Base-by-base conservation (phyloP, 441 rosid species). In the Pelargonium fulgidum region DNA sequence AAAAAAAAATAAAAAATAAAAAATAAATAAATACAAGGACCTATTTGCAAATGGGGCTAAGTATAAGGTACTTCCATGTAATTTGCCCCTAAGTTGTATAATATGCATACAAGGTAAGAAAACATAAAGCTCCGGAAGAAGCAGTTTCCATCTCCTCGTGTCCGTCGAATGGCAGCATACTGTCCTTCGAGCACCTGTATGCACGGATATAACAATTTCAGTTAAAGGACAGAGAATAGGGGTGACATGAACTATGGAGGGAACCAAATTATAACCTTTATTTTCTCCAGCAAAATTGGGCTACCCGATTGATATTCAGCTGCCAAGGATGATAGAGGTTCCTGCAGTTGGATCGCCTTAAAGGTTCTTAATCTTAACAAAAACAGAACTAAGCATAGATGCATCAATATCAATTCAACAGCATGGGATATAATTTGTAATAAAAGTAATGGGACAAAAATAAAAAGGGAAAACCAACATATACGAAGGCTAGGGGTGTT, bases 141-240 rank as follows among this genome's bases (percentile, higher is more conserved):
- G 82, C 97, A 91, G 72, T 91, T 91, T 36, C 96, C 97, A 83
- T 91, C 97, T 8, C 97, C 97, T n/a, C 91, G 85, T 7, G 97
- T 85, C 74, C 97, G 81, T 83, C 97, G 81, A 63, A 91, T 89
- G 66, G 85, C 87, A 65, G 58, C 84, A 79, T 88, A 89, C 66
- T 81, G 85, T 58, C 79, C 85, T 11, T 66, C 82, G 41, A 91
- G 92, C 44, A 85, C 70, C 97, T 91, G 68, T 64, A 76, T 14
- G 33, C 64, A 69, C 63, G 67, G 22, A 50, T 66, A 72, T 45
- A 78, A 24, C 42, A 64, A 71, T 54, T 48, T n/a, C 58, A 16
- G 58, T 69, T 61, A 1, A 47, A 42, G 65, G 19, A 11, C 3
- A 5, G 33, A 54, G 9, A 19, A 62, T 3, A 24, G 36, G 16